Evolutionary conservation across 768 basidiomycete genomes (phyloP).

Genomic region (Podaxis sp.): DNA sequence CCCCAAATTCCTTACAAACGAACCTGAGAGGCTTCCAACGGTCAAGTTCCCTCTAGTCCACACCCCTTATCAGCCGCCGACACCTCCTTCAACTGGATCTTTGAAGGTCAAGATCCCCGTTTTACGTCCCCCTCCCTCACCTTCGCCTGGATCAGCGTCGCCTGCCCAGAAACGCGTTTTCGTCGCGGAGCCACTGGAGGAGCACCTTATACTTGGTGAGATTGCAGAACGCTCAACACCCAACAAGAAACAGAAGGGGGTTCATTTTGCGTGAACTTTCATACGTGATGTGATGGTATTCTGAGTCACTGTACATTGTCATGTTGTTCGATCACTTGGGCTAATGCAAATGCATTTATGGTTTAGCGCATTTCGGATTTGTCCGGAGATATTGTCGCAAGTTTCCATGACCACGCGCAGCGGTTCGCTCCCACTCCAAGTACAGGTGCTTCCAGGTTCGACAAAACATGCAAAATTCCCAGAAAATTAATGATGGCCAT

Average conservation of each 20-base stretch:
- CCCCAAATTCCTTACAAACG: slow-evolving; percentile 38
- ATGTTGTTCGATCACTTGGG: neutral
- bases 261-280: slow-evolving; percentile 22
- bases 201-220: neutral
- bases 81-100: slow-evolving; percentile 16
- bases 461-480: neutral
- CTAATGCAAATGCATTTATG: neutral
- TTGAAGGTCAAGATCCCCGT: slow-evolving; percentile 27
- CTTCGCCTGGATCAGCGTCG: slow-evolving; percentile 17
- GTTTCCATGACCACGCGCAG: neutral
- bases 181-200: slow-evolving; percentile 22
- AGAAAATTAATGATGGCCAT: neutral
- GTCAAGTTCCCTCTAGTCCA: slow-evolving; percentile 28
- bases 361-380: neutral
- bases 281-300: neutral
- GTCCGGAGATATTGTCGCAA: neutral
- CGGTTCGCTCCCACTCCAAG: slow-evolving; percentile 1
- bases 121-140: neutral
- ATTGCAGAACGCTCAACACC: slow-evolving; percentile 4
- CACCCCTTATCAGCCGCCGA: slow-evolving; percentile 21
- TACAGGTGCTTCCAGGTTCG: neutral
- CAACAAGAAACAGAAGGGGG: slow-evolving; percentile 20
- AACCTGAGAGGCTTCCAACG: slow-evolving; percentile 21
- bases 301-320: neutral
- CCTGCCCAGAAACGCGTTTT: slow-evolving; percentile 25